Percentiles rank a stretch among this genome's conserved stretches.
phyloP scores from a whole-genome alignment of 305 asterid species.

The Solanum hybrid region DNA sequence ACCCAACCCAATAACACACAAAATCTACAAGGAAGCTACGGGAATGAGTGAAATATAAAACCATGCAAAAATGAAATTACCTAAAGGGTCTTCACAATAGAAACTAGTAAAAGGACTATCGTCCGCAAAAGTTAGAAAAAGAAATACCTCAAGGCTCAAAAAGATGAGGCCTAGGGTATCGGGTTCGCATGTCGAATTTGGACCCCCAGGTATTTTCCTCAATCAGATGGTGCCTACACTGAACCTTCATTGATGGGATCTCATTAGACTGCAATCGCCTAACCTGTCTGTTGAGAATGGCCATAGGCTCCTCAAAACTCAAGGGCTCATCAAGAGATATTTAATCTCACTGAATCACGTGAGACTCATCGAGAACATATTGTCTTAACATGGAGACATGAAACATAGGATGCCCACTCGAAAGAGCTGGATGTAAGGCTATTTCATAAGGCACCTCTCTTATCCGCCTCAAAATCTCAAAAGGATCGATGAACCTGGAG shows the following conservation, averaged over 20 bases:
- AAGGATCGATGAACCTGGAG: background rate
- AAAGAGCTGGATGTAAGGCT: background rate
- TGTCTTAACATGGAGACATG: background rate
- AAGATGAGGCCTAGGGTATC: background rate
- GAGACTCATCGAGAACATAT: background rate
- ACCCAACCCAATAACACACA: background rate
- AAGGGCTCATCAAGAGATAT: background rate
- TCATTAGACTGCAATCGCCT: background rate
- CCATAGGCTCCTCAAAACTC: background rate
- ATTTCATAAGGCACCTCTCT: background rate
- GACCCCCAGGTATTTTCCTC: background rate
- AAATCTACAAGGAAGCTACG: too few species aligned
- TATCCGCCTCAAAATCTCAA: background rate
- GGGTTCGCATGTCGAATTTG: background rate
- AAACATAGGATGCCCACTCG: background rate
- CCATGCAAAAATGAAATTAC: background rate
- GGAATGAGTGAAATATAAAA: background rate
- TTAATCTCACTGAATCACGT: background rate
- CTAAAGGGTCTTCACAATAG: background rate
- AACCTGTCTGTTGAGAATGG: background rate
- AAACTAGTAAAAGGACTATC: background rate
- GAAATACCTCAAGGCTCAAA: background rate
- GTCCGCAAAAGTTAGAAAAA: background rate
- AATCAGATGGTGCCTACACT: background rate
- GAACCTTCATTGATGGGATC: background rate